Evolutionary conservation across 352 stramenopile genomes (phyloP).

Genomic region (Phytophthora hybrid): DNA sequence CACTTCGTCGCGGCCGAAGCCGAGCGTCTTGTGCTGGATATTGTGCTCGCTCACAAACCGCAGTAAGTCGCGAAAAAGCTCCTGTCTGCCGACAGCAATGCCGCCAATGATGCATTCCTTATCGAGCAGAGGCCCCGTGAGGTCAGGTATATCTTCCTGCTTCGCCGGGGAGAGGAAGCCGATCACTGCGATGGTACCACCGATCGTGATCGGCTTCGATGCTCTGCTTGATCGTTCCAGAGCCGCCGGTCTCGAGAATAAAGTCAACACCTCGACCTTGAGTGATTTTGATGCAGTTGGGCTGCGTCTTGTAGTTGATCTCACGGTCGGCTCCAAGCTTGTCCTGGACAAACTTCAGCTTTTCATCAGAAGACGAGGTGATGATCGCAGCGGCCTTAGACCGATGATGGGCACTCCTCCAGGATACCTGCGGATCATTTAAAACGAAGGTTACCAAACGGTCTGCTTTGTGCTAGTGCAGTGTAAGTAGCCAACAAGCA

Average conservation of each 20-base stretch:
- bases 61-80: conserved; percentile 6
- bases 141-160: conserved; percentile 13
- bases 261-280: conserved; percentile 6
- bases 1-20: conserved; percentile 8
- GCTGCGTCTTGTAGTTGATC: conserved; percentile 15
- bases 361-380: conserved; percentile 12
- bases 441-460: background rate
- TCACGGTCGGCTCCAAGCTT: conserved; percentile 13
- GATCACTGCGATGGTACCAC: conserved; percentile 1
- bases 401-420: conserved; percentile 15
- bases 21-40: conserved; percentile 17
- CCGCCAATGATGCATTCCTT: conserved; percentile 10
- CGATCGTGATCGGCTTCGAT: conserved; percentile 4
- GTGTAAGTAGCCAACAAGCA: background rate
- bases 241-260: conserved; percentile 9
- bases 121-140: background rate
- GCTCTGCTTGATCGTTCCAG: conserved; percentile 9
- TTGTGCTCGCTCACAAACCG: conserved; percentile 1
- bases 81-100: conserved; percentile 7
- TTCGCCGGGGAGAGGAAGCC: conserved; percentile 5
- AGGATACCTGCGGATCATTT: conserved; percentile 3
- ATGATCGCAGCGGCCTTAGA: conserved; percentile 23
- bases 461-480: background rate
- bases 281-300: conserved; percentile 10
- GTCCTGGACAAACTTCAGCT: conserved; percentile 17